A percentile compares a stretch with the other conserved stretches of the same genome.
These are phyloP conservation scores for Kurtzmaniella cleridarum DNA, from an alignment of 805 yeast genomes.

Conservation along the genomic window DNA sequence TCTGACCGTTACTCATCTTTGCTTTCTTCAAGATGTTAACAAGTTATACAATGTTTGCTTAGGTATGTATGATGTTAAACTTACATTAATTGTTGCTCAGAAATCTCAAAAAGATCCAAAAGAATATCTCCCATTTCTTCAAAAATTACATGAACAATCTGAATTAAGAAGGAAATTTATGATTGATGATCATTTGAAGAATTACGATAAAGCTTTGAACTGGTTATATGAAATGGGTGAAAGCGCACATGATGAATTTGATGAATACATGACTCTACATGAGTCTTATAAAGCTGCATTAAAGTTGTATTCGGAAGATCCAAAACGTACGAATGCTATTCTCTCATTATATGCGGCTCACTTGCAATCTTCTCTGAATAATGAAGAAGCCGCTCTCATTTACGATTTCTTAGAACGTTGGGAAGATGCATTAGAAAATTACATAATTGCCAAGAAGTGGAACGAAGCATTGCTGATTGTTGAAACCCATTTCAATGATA, in stretches of 20 bases:
- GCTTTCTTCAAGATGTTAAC: constrained; percentile 88
- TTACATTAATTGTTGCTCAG: constrained; percentile 84
- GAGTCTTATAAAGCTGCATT: constrained; percentile 67
- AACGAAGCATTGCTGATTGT: constrained; percentile 71
- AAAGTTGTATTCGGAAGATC: constrained; percentile 51
- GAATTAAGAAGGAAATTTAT: constrained; percentile 64
- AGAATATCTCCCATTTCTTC: constrained; percentile 90
- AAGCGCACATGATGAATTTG: constrained; percentile 46
- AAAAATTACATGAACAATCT: constrained; percentile 63
- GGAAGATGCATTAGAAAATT: constrained; percentile 64
- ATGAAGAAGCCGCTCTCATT: constrained; percentile 71
- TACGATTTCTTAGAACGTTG: constrained; percentile 61
- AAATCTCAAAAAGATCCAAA: constrained; percentile 97
- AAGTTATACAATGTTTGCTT: constrained; percentile 73
- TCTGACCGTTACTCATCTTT: constrained; percentile 71
- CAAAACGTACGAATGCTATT: constrained; percentile 46
- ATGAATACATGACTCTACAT: constrained; percentile 65
- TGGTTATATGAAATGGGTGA: constrained; percentile 51
- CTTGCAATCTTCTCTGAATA: constrained; percentile 51
- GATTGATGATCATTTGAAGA: constrained; percentile 75
- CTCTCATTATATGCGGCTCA: constrained; percentile 58
- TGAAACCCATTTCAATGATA: constrained; percentile 28
- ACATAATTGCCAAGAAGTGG: constrained; percentile 73
- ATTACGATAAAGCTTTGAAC: constrained; percentile 60
- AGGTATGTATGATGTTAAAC: constrained; percentile 73